phyloP scores from a whole-genome alignment of 441 rosid genomes.

The Lepidium campestre region DNA sequence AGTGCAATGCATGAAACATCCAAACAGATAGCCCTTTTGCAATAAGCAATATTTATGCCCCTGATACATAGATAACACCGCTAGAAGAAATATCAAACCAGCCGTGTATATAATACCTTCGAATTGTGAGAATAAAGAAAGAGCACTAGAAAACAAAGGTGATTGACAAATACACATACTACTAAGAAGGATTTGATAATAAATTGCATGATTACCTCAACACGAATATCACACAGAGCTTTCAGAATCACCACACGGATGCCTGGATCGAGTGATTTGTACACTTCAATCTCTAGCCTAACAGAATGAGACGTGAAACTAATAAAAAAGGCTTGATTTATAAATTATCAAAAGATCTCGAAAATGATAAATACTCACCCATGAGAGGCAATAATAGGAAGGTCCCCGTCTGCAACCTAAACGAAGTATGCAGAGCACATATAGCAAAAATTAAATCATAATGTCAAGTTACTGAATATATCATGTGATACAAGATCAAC shows the following conservation, averaged over 20 bases:
- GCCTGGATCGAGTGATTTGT: slow-evolving; percentile 82
- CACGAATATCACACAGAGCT: slow-evolving; percentile 98
- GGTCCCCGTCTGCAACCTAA: slow-evolving; percentile 97
- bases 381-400: slow-evolving; percentile 87
- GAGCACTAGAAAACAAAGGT: background rate
- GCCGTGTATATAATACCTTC: background rate
- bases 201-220: slow-evolving; percentile 55
- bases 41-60: background rate
- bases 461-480: slow-evolving; percentile 3
- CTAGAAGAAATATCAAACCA: background rate
- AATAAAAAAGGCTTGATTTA: slow-evolving; percentile 22
- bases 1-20: background rate
- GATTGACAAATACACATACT: background rate
- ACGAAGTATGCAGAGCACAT: slow-evolving; percentile 11
- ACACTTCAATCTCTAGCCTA: slow-evolving; percentile 74
- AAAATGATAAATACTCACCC: slow-evolving; percentile 61
- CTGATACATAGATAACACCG: background rate
- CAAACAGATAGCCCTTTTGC: background rate
- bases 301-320: slow-evolving; percentile 21
- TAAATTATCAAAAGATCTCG: slow-evolving; percentile 4
- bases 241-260: slow-evolving; percentile 90
- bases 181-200: background rate
- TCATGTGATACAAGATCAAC: slow-evolving; percentile 23
- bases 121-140: background rate
- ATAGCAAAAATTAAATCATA: background rate